Base-by-base conservation (phyloP, 345 rosid genomes). In the Aethionema arabicum region DNA sequence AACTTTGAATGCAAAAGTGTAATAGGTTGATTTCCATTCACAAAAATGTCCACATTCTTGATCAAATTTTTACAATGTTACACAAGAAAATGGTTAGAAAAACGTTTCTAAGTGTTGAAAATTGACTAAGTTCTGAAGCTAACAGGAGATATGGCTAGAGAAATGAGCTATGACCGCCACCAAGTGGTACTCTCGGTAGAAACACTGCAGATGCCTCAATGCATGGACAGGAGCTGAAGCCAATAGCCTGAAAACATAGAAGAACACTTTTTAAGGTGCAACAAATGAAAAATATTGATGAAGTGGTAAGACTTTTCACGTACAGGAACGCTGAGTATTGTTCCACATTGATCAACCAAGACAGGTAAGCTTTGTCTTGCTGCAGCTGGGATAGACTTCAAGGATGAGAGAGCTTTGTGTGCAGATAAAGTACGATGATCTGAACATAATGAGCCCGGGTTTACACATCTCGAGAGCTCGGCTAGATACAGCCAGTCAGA, bases 291-390 rank as follows among this genome's bases (percentile, higher is more conserved):
- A 41, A n/a, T 56, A 16, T 38, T 11, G 21, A 15, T 49, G 8
- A 5, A 29, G 31, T 39, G 36, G 54, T 30, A 59, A 11, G 50
- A 35, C 6, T 47, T 37, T 58, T 38, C 36, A 70, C 86, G 27
- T 83, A 89, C 98, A 0, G 98, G 98, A 67, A 81, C 60, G 60
- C 95, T 78, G 9, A 87, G 70, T 53, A 87, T 68, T 63, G 65
- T 42, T 65, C 91, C 88, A n/a, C 70, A 67, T 16, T 57, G 56
- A 76, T 65, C 69, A 51, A 79, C 77, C 56, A 92, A 78, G 66
- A 87, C 95, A 0, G 90, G 96, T 31, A 92, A 64, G 81, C 96
- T 84, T 82, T 66, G 76, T 68, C 98, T 82, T 16, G 87, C 91
- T 5, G 95, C 80, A 9, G 72, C 74, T 11, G 97, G 91, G 42